A percentile compares a stretch with the other conserved stretches of the same genome.
Evolutionary conservation across 768 basidiomycete species (phyloP).

Genomic region (Suillus weaverae): DNA sequence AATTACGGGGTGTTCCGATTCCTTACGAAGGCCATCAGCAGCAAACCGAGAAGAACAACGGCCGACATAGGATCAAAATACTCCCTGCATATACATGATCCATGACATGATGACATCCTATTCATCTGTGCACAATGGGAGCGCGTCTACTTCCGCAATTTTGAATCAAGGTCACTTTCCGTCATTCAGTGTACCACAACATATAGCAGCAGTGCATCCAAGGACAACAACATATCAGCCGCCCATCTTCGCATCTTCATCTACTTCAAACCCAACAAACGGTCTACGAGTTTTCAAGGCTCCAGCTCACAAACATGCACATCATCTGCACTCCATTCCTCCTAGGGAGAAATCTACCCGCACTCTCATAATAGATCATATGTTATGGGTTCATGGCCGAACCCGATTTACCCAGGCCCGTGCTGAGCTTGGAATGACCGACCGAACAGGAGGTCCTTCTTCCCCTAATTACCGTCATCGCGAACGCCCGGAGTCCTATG

Average conservation of each 20-base stretch:
- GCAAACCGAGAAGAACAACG: conserved; percentile 14
- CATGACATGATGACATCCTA: conserved; percentile 28
- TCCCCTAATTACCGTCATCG: conserved; percentile 62
- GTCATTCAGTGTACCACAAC: conserved; percentile 18
- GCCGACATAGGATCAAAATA: conserved; percentile 14
- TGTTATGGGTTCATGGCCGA: conserved; percentile 81
- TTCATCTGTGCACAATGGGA: conserved; percentile 23
- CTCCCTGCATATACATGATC: conserved; percentile 9
- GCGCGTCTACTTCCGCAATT: conserved; percentile 17
- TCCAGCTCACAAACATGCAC: conserved; percentile 85
- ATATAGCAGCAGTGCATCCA: not conserved
- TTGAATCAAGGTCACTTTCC: conserved; percentile 20
- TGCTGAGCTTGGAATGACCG: conserved; percentile 84
- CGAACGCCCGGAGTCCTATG: conserved; percentile 71
- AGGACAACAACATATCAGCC: conserved; percentile 7
- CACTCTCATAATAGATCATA: conserved; percentile 84
- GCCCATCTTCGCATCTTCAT: conserved; percentile 17
- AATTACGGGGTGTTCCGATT: conserved; percentile 2
- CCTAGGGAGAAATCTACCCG: conserved; percentile 87
- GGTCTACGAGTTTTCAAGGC: conserved; percentile 49
- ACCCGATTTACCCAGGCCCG: conserved; percentile 83
- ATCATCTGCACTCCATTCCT: conserved; percentile 84
- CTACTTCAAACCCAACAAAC: conserved; percentile 9
- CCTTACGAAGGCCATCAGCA: not conserved
- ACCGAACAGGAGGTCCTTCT: conserved; percentile 69